Conservation (phyloP, 306 rosid genomes). For the Betula pendula region DNA sequence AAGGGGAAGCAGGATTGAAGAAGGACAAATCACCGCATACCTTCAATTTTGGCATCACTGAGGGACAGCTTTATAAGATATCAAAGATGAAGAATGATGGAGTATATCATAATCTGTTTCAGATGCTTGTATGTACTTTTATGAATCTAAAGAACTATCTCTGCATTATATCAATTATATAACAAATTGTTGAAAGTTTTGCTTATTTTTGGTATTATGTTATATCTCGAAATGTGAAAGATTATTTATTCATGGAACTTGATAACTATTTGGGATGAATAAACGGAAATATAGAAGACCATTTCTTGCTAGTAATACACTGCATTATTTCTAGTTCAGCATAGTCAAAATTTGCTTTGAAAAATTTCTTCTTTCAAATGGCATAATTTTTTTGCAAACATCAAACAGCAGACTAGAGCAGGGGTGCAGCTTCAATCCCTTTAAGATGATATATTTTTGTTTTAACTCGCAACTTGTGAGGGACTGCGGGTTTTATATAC, state of each 20-base stretch:
- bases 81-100: not conserved
- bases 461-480: too few relatives aligned
- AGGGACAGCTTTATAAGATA: not conserved
- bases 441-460: too few relatives aligned
- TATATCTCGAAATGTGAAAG: not conserved
- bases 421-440: too few relatives aligned
- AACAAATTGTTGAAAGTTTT: not conserved
- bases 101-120: not conserved
- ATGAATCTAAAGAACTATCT: not conserved
- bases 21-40: not conserved
- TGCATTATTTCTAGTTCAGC: not conserved
- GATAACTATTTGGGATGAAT: not conserved
- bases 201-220: not conserved
- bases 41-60: not conserved
- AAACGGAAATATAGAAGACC: not conserved
- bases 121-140: not conserved
- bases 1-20: not conserved
- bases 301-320: not conserved
- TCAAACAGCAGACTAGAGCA: not conserved
- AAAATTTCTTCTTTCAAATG: not conserved
- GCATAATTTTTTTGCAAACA: not conserved
- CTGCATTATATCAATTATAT: not conserved
- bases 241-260: not conserved
- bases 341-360: not conserved
- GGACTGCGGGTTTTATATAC: too few relatives aligned